Evolutionary conservation across 345 rosid species (phyloP), one percentile per base, ranked within the genome.

Genomic region (Lepidium didymum): DNA sequence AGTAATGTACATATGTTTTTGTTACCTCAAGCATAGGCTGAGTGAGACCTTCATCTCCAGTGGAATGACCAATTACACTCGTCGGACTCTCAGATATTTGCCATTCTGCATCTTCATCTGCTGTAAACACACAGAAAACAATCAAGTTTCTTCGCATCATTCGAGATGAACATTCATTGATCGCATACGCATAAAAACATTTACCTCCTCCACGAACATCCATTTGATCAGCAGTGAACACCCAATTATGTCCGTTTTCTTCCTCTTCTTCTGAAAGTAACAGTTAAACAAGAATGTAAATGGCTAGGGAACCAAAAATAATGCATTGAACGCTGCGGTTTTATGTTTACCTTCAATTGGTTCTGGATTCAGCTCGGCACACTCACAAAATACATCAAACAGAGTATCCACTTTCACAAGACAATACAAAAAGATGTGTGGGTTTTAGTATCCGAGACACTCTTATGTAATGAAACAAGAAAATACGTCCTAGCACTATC

Each of bases 341-440:
- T 4, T 27, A 33, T 2, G 38, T 78, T 76, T 78, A 91, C 96
- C 96, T 76, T 84, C 88, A 57, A 84, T 50, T 11, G 91, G 96
- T 64, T 91, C 96, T 1, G 99, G 97, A 84, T 95, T 95, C 42
- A 95, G 82, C 81, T 89, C 96, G 15, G 97, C 96, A 53, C 99
- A 86, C 77, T 91, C 89, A 4, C 96, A 91, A 66, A 95, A 89
- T 29, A 89, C 62, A 73, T 86, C 87, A 80, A 95, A 95, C 50
- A 95, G 69, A 45, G 81, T 81, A 76, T 89, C 96, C 97, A 95
- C 97, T 95, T 62, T 56, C 68, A 77, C 1, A 67, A 63, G 38
- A 57, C 55, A 13, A 70, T 68, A 78, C n/a, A 18, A 68, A 68
- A 54, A 29, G 34, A n/a, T 14, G 21, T 14, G 18, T 7, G 7